Evolutionary conservation across 768 basidiomycete species (phyloP).

Genomic region (Dacryopinax spathularia): DNA sequence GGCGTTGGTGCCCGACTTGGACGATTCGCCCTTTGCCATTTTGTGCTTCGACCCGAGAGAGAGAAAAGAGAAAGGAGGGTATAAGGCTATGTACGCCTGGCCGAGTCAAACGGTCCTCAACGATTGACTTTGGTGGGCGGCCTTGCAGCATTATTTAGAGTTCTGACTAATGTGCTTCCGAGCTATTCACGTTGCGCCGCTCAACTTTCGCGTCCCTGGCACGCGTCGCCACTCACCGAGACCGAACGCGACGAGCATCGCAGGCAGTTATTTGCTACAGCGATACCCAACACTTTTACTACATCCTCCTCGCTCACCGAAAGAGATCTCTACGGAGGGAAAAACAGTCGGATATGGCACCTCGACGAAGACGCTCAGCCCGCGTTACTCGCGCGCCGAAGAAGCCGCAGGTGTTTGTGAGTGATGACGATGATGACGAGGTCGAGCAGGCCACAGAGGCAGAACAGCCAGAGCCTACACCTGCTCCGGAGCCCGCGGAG

Average conservation of each 20-base stretch:
- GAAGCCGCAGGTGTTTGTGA: background rate
- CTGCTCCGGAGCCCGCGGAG: conserved; percentile 6
- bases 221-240: background rate
- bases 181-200: background rate
- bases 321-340: too few species aligned
- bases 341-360: too few species aligned
- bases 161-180: background rate
- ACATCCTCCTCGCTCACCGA: too few species aligned
- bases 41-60: background rate
- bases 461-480: background rate
- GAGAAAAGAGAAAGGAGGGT: background rate
- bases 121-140: too few species aligned
- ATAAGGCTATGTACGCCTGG: background rate
- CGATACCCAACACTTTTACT: too few species aligned
- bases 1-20: background rate
- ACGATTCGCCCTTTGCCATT: background rate
- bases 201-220: conserved; percentile 3
- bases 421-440: background rate
- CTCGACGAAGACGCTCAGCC: background rate
- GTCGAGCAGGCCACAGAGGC: background rate
- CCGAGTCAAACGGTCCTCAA: background rate
- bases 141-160: too few species aligned
- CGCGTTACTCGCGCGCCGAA: background rate
- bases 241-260: background rate
- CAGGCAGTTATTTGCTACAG: too few species aligned